A percentile compares a stretch with the other conserved stretches of the same genome.
Evolutionary conservation across 352 stramenopile genomes (phyloP).

Genomic region (Blastocystis sp.): DNA sequence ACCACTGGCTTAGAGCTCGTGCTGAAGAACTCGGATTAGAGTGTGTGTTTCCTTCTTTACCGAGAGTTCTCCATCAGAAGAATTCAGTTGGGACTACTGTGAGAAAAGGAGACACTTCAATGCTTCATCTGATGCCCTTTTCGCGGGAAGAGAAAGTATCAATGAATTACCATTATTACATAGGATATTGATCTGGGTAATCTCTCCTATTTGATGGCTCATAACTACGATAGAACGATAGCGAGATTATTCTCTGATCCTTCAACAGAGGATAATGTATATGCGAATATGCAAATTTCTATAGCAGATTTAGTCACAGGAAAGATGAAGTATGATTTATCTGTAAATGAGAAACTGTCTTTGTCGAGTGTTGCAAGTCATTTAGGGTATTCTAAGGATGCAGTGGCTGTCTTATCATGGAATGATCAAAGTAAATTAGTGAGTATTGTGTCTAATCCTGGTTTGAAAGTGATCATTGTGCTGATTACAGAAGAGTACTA

Average conservation of each 20-base stretch:
- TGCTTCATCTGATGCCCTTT: not conserved
- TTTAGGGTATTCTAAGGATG: not conserved
- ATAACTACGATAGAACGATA: not conserved
- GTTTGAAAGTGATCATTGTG: not conserved
- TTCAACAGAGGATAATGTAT: not conserved
- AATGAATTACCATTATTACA: not conserved
- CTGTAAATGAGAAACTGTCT: not conserved
- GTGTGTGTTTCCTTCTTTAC: not conserved
- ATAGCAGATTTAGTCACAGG: not conserved
- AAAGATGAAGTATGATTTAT: not conserved
- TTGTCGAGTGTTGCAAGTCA: not conserved
- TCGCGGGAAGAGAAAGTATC: not conserved
- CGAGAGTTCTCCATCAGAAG: not conserved
- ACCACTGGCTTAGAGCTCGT: conserved; percentile 1
- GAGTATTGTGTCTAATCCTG: not conserved
- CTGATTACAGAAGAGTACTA: not conserved
- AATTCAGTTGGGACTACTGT: not conserved
- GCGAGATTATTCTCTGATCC: not conserved
- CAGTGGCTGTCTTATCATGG: not conserved
- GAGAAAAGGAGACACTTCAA: not conserved
- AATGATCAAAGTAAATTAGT: not conserved
- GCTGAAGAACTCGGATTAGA: not conserved
- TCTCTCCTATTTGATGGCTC: not conserved
- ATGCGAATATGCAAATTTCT: not conserved
- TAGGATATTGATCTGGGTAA: not conserved